These are phyloP conservation scores for Colletotrichum brevisporum DNA, from an alignment of 2,329 filamentous ascomycete genomes.

Conservation along the genomic window DNA sequence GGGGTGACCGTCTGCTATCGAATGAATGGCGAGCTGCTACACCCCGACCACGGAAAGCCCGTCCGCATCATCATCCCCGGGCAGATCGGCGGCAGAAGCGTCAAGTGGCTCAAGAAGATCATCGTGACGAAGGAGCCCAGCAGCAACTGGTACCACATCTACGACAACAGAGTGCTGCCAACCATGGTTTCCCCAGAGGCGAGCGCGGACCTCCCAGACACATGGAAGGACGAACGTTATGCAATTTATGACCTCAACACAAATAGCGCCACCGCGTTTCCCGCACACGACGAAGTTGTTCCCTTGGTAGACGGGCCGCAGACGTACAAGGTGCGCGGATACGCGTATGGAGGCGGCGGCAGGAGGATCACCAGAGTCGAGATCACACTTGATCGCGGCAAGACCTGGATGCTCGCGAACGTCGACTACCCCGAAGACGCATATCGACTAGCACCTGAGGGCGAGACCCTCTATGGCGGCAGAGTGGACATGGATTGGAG, in stretches of 20 bases:
- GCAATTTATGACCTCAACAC: constrained; percentile 93
- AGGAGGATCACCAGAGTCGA: constrained; percentile 86
- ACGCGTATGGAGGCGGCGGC: constrained; percentile 92
- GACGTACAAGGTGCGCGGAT: constrained; percentile 80
- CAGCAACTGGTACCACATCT: constrained; percentile 96
- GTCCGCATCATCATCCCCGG: constrained; percentile 88
- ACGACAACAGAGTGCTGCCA: constrained; percentile 91
- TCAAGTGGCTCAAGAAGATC: constrained; percentile 91
- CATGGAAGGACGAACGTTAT: constrained; percentile 91
- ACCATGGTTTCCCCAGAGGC: constrained; percentile 89
- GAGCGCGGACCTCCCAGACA: constrained; percentile 78
- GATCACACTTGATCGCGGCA: constrained; percentile 85
- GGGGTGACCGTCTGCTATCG: constrained; percentile 90
- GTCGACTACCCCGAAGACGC: constrained; percentile 89
- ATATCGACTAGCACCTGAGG: constrained; percentile 75
- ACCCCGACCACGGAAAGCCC: constrained; percentile 89
- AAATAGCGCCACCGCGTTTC: constrained; percentile 86
- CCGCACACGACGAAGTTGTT: constrained; percentile 81
- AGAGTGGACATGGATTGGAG: constrained; percentile 85
- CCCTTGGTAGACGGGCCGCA: constrained; percentile 54
- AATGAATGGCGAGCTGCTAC: constrained; percentile 89
- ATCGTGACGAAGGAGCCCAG: constrained; percentile 84
- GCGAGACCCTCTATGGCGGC: constrained; percentile 79
- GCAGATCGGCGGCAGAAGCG: constrained; percentile 91
- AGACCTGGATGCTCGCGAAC: constrained; percentile 82